Evolutionary conservation across 2,329 filamentous ascomycete genomes (phyloP), one percentile per base, ranked within the genome.

Genomic region (Epichloe brachyelytri): DNA sequence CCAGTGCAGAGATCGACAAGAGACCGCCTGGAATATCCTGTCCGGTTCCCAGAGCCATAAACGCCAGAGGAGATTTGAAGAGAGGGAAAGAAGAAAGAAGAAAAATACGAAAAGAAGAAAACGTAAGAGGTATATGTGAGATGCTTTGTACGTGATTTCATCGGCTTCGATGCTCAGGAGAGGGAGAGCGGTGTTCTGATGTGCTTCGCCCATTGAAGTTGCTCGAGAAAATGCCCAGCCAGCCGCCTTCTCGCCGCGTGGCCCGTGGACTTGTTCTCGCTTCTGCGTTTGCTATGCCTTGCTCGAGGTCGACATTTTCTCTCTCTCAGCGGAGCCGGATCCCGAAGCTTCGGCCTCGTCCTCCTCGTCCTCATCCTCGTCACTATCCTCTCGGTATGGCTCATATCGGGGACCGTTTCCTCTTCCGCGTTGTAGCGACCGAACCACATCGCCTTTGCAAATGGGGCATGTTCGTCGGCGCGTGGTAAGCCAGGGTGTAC

Each of bases 391-490:
- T n/a, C 67, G 72, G 53, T 78, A 79, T 2, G 74, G 68, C 44
- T 78, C 76, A 52, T 79, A 78, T 34, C 73, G 68, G 15, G 76
- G 75, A 40, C 68, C 71, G 3, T 74, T 76, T 5, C 74, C 67
- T 14, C 72, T 70, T 10, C 74, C 73, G 34, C 72, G 74, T 17
- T 81, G 77, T 56, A 88, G 67, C 8, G 79, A 82, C 33, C 78
- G 73, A 15, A 98, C 91, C 37, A 98, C 93, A 63, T 98, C 93
- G 46, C 90, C 89, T 71, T 98, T 98, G 72, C 93, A 98, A 54
- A 98, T 97, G 0, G 93, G 93, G 61, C 93, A 98, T n/a, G 93
- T 98, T 56, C 93, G 84, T 56, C 93, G 85, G 46, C 91, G 83
- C 15, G 90, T 97, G 0, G 91, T 96, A 49, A 98, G 74, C 93